Evolutionary conservation across 2,329 filamentous ascomycete species (phyloP).

Genomic region (Pseudofabraea citricarpa): DNA sequence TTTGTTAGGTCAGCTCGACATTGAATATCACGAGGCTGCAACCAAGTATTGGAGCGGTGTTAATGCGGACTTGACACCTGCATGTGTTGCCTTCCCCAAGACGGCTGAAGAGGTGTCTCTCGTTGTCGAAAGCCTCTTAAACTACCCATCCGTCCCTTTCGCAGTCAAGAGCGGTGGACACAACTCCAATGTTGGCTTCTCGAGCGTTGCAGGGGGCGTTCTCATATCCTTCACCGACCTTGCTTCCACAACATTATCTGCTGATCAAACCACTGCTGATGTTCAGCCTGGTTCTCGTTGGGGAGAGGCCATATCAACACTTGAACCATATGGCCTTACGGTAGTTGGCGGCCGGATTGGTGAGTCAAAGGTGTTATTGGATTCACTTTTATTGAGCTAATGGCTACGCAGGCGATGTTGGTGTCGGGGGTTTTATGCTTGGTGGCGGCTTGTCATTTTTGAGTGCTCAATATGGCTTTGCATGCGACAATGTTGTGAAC

Average conservation of each 20-base stretch:
- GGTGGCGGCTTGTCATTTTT: conserved; percentile 19
- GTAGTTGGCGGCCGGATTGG: background rate
- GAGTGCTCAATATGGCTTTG: conserved; percentile 37
- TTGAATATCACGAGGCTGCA: conserved; percentile 13
- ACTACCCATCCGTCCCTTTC: conserved; percentile 26
- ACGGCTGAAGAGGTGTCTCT: conserved; percentile 28
- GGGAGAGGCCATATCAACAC: background rate
- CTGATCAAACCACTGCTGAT: background rate
- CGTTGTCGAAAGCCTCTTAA: conserved; percentile 25
- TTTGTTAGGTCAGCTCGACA: background rate
- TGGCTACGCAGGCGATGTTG: conserved; percentile 27
- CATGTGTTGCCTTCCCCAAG: conserved; percentile 31
- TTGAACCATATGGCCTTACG: background rate
- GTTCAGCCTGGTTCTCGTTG: background rate
- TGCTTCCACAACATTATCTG: background rate
- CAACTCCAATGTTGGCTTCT: background rate
- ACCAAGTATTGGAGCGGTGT: conserved; percentile 30
- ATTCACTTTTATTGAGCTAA: conserved; percentile 14
- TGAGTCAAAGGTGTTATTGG: background rate
- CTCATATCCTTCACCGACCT: background rate
- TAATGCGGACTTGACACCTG: conserved; percentile 27
- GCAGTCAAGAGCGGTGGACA: conserved; percentile 34
- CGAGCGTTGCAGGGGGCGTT: background rate
- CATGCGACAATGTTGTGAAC: conserved; percentile 40
- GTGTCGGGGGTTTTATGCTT: conserved; percentile 38